Conservation (phyloP, 2,329 filamentous ascomycete species). For the Botrytis medusae region DNA sequence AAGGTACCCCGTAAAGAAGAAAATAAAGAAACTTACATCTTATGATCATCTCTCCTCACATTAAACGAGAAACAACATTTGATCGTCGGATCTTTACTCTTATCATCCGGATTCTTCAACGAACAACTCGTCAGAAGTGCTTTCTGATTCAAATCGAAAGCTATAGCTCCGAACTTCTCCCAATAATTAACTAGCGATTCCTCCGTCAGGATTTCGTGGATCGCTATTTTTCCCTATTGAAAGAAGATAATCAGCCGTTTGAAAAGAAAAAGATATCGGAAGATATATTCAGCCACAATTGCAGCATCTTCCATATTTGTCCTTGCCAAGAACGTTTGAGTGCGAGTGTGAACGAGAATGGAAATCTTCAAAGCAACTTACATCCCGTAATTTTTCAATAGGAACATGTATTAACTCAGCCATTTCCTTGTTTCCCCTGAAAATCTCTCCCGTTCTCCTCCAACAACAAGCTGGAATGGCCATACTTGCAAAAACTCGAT, state of each 20-base stretch:
- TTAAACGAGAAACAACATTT: constrained; percentile 98
- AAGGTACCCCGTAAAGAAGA: background rate
- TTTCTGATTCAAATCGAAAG: constrained; percentile 91
- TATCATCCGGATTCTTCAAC: constrained; percentile 75
- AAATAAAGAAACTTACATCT: constrained; percentile 69
- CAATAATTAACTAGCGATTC: constrained; percentile 95
- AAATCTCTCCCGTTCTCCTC: constrained; percentile 95
- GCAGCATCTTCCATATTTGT: background rate
- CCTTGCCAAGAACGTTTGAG: constrained; percentile 11
- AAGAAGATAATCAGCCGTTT: constrained; percentile 9
- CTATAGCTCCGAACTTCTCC: constrained; percentile 98
- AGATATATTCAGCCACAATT: constrained; percentile 15
- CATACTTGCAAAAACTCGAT: constrained; percentile 98
- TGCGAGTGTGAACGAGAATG: background rate
- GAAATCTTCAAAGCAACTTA: constrained; percentile 50
- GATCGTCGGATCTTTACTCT: constrained; percentile 69
- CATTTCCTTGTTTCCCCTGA: constrained; percentile 98
- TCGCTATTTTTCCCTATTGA: constrained; percentile 79
- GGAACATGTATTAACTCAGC: constrained; percentile 92
- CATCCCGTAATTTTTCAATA: constrained; percentile 86
- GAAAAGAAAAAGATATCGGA: background rate
- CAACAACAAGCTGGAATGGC: constrained; percentile 97
- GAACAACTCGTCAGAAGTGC: constrained; percentile 92
- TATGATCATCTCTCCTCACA: constrained; percentile 89
- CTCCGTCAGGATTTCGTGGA: constrained; percentile 95